phyloP scores from a whole-genome alignment of 2,329 filamentous ascomycete genomes.

The Claviceps lovelessii region DNA sequence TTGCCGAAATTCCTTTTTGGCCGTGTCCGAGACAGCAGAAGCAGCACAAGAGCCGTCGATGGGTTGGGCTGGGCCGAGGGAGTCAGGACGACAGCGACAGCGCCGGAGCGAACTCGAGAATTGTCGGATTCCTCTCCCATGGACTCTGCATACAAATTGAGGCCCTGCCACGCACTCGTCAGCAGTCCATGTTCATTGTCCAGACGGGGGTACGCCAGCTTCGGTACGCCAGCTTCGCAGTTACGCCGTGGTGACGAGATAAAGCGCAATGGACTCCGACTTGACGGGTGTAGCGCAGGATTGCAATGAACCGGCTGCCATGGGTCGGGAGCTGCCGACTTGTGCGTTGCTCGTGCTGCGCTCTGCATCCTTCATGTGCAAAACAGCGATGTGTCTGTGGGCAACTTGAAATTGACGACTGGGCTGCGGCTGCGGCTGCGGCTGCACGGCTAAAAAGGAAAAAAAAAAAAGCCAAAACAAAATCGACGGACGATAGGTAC shows the following conservation, averaged over 20 bases:
- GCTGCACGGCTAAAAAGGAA: not conserved
- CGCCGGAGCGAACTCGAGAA: not conserved
- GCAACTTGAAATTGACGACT: not conserved
- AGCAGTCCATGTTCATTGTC: not conserved
- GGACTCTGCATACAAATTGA: not conserved
- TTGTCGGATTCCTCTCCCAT: not conserved
- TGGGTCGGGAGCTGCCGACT: constrained; percentile 2
- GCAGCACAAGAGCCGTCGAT: not conserved
- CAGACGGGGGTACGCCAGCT: not conserved
- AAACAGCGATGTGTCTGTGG: not conserved
- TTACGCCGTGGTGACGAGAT: not conserved
- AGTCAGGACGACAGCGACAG: not conserved
- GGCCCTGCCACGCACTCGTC: not conserved
- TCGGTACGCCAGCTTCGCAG: not conserved
- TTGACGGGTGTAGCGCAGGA: not conserved
- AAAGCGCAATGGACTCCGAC: not conserved
- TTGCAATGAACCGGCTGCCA: constrained; percentile 1
- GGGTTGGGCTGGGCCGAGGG: not conserved
- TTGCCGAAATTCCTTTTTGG: not conserved
- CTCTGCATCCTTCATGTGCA: constrained; percentile 1
- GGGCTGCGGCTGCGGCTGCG: not conserved
- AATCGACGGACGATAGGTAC: no score
- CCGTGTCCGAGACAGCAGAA: not conserved
- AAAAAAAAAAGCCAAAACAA: not conserved
- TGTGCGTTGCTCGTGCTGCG: not conserved